Base-by-base conservation (phyloP, 768 basidiomycete species). In the Termitomyces sp. region DNA sequence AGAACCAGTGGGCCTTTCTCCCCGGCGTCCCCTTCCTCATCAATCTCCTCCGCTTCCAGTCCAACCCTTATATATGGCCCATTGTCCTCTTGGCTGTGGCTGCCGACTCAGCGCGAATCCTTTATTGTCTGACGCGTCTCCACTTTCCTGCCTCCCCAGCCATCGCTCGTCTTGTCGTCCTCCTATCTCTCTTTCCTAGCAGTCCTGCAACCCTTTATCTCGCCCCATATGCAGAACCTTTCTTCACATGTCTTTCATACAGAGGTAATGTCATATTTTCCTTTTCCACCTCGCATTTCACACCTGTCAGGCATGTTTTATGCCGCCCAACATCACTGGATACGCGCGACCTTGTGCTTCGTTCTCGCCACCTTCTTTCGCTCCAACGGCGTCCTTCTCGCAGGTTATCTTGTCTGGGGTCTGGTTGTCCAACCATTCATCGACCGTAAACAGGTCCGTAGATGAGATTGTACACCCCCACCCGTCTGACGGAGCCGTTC, bases 1-100 rank as follows among this genome's bases (percentile, higher is more conserved):
- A 98, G 70, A 83, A 96, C 67, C 80, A 92, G 64, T 91, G 90
- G 83, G 96, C 96, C 0, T 98, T 94, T 72, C 82, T 94, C 63
- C 90, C 92, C 2, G 92, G 84, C 5, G 72, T 83, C 31, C 83
- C 91, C 3, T 67, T 76, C 11, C 53, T 90, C 53, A 80, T 93
- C 72, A 77, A 81, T 3, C 55, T 64, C 52, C 62, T 66, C 5
- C 66, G 49, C 6, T 60, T 12, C 67, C 51, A 73, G 68, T 20
- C 12, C 51, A 25, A 38, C 7, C 20, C 37, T 20, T n/a, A 8
- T 58, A 70, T 84, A 45, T 65, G 76, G 2, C 73, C 76, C 4
- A 73, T 77, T 1, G 70, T 74, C 9, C 47, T 82, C 25, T 69
- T 80, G 45, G 71, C 75, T 5, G 50, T 81, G 0, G 70, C 79